Evolutionary conservation across 345 rosid genomes (phyloP), one percentile per base, ranked within the genome.

Genomic region (Melaleuca quinquenervia): DNA sequence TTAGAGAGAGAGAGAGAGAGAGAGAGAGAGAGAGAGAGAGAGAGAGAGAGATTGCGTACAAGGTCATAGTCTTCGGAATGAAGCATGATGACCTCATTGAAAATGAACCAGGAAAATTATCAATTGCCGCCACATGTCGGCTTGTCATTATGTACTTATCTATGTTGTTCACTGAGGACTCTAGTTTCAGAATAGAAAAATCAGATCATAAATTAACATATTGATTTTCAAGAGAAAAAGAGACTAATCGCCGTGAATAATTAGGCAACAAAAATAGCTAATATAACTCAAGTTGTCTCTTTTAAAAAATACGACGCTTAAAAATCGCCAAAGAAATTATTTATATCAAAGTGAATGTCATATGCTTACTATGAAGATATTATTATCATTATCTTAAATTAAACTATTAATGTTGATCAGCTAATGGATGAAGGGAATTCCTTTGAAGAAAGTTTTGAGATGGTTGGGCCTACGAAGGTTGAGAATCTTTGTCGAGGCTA

Each of bases 281-380:
- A 60, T 58, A n/a, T 58, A 58, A 58, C n/a, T 60, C 2, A 60
- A 27, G 21, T 27, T 18, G 74, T 60, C 1, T 2, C 3, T 60
- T 60, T 60, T 60, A 60, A 32, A 13, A n/a, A 20, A 13, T 13
- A 3, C 6, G 20, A 27, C 20, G 16, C 41, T 27, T 27, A 60
- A 60, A 27, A 20, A 60, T 60, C 21, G 20, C 18, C 5, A 0
- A 5, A 10, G 41, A 27, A 62, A 62, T 27, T 27, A 62, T 18
- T 41, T 41, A 41, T 10, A 12, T n/a, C 0, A 1, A 1, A 60
- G 5, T 14, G 41, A 62, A 0, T 14, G 75, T 14, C 0, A 5
- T 27, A 14, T 10, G 21, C 3, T 27, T 27, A 9, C 29, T 62
- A 62, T 62, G 41, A 27, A 0, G 29, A 14, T 60, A 27, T 60